Evolutionary conservation across 768 basidiomycete genomes (phyloP).

Genomic region (Trametes cubensis): DNA sequence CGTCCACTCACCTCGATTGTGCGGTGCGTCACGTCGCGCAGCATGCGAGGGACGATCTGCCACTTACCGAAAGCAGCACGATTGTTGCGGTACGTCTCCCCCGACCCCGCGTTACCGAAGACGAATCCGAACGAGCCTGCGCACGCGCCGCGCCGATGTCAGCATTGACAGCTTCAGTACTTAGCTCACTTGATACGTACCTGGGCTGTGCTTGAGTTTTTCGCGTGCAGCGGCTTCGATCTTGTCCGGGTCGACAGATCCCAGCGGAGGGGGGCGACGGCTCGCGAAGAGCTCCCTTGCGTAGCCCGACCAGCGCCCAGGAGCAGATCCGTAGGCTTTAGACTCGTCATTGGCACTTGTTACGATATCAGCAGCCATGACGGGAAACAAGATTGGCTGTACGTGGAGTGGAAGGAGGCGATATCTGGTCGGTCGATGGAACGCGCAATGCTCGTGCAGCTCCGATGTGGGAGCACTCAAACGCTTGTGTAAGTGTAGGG

Average conservation of each 20-base stretch:
- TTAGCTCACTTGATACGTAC: constrained; percentile 37
- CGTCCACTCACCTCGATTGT: constrained; percentile 52
- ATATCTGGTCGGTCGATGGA: no score
- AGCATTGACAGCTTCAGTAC: no score
- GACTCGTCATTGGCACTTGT: background rate
- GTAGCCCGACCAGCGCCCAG: constrained; percentile 28
- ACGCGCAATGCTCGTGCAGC: no score
- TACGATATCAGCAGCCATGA: background rate
- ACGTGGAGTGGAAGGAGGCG: no score
- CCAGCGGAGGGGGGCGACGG: constrained; percentile 39
- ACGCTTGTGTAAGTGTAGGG: no score
- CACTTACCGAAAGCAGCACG: constrained; percentile 62
- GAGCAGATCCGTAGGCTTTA: constrained; percentile 12
- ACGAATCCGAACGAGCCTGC: constrained; percentile 74
- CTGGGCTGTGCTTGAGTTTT: constrained; percentile 56
- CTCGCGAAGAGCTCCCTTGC: constrained; percentile 29
- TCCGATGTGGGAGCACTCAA: no score
- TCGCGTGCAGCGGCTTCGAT: constrained; percentile 71
- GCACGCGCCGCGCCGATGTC: background rate
- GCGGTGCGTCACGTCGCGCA: constrained; percentile 59
- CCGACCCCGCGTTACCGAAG: constrained; percentile 74
- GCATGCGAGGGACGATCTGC: constrained; percentile 82
- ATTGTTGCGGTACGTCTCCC: constrained; percentile 69
- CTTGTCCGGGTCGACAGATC: constrained; percentile 62
- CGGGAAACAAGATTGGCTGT: background rate